Percentiles rank a stretch among this genome's conserved stretches.
Evolutionary conservation across 2,329 filamentous ascomycete genomes (phyloP).

Genomic region (Aureobasidium sp.): DNA sequence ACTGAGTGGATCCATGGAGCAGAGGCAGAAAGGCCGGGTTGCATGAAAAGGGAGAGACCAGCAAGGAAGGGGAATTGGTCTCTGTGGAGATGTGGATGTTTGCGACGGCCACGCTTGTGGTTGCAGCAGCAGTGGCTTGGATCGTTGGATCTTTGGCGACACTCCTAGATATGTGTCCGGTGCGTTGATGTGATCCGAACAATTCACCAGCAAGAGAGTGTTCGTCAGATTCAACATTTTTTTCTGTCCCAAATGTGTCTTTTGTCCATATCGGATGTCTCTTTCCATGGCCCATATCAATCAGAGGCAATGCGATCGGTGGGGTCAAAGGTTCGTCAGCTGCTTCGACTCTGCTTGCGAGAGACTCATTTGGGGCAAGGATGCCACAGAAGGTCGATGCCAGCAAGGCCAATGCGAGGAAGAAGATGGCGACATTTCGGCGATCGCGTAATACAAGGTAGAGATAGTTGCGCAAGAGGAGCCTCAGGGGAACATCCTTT

Average conservation of each 20-base stretch:
- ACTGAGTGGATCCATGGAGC: background rate
- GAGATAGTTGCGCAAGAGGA: constrained; percentile 46
- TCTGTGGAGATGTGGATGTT: background rate
- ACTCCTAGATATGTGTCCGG: background rate
- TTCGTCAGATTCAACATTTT: background rate
- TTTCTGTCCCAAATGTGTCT: background rate
- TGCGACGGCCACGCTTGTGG: background rate
- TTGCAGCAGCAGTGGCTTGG: background rate
- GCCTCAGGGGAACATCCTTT: constrained; percentile 42
- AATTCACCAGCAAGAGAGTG: background rate
- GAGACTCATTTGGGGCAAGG: background rate
- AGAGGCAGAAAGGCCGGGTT: background rate
- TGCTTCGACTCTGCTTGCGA: background rate
- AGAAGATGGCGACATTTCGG: constrained; percentile 14
- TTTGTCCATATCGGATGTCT: background rate
- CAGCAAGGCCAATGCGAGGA: background rate
- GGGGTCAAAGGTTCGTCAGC: no score
- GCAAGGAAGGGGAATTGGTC: background rate
- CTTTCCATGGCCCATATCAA: background rate
- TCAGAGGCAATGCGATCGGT: background rate
- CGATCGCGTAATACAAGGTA: constrained; percentile 43
- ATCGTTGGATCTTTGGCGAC: no score
- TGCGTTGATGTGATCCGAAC: no score
- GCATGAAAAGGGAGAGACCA: background rate
- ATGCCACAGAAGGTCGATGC: background rate